These are phyloP conservation scores for Astragalus glycyphyllos DNA, from an alignment of 306 rosid species.

Conservation along the genomic window DNA sequence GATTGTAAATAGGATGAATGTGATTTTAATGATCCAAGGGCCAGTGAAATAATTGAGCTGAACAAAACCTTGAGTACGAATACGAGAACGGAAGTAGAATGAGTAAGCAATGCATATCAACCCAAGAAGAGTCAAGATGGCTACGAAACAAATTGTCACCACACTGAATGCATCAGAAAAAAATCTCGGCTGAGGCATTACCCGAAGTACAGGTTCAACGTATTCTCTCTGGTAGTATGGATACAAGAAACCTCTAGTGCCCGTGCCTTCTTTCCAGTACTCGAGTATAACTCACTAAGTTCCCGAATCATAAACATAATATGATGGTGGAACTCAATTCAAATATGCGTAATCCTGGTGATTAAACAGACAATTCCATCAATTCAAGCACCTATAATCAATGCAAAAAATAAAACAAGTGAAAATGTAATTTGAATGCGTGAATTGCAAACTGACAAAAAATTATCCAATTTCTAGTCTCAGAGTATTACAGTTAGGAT, in stretches of 20 bases:
- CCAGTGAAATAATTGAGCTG: constrained; percentile 93
- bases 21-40: constrained; percentile 92
- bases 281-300: constrained; percentile 37
- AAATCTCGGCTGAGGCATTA: constrained; percentile 98
- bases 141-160: constrained; percentile 91
- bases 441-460: not conserved
- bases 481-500: not conserved
- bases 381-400: constrained; percentile 47
- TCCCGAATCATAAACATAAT: constrained; percentile 43
- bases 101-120: constrained; percentile 81
- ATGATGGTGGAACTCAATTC: constrained; percentile 47
- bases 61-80: constrained; percentile 63
- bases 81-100: constrained; percentile 83
- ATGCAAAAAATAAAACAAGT: constrained; percentile 21
- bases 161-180: constrained; percentile 99
- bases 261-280: constrained; percentile 55
- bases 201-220: constrained; percentile 98
- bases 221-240: constrained; percentile 99
- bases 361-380: not conserved
- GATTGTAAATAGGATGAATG: constrained; percentile 75
- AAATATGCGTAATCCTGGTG: constrained; percentile 32
- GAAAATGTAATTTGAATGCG: not conserved
- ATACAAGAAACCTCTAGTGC: constrained; percentile 71
- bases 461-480: not conserved
- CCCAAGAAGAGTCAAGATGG: constrained; percentile 83